phyloP scores from a whole-genome alignment of 192 early-diverging fungal species.

The Mortierella claussenii region DNA sequence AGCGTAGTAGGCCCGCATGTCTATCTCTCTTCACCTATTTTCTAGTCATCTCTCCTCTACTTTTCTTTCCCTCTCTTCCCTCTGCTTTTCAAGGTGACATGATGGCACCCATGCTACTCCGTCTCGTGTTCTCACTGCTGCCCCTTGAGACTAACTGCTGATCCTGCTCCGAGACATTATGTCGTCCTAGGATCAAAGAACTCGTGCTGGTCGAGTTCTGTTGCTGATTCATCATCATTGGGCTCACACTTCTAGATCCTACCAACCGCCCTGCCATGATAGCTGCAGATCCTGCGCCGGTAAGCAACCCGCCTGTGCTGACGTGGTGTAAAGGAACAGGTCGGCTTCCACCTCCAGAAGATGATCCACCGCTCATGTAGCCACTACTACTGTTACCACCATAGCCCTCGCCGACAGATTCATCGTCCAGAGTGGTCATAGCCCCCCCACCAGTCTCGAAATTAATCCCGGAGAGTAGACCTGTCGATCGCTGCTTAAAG shows the following conservation, averaged over 20 bases:
- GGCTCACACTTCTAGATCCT: slow-evolving; percentile 24
- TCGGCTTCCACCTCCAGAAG: slow-evolving; percentile 14
- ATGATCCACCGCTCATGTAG: slow-evolving; percentile 29
- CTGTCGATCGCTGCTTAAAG: slow-evolving; percentile 42
- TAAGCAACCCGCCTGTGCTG: too few species aligned
- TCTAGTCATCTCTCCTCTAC: not conserved
- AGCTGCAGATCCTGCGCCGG: too few species aligned
- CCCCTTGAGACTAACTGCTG: slow-evolving; percentile 44
- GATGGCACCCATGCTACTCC: slow-evolving; percentile 28
- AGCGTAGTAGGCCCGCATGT: too few species aligned
- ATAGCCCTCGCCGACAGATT: slow-evolving; percentile 37
- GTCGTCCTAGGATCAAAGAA: slow-evolving; percentile 32
- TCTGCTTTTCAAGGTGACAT: slow-evolving; percentile 16
- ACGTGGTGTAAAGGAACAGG: slow-evolving; percentile 9
- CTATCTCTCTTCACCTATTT: not conserved
- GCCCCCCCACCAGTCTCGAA: slow-evolving; percentile 41
- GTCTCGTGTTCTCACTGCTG: slow-evolving; percentile 39
- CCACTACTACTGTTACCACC: too few species aligned
- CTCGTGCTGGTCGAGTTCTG: slow-evolving; percentile 40
- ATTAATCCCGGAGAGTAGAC: slow-evolving; percentile 37
- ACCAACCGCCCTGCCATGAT: not conserved
- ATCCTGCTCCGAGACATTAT: slow-evolving; percentile 46
- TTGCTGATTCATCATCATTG: slow-evolving; percentile 37
- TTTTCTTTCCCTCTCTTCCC: not conserved
- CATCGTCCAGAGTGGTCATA: slow-evolving; percentile 46